Evolutionary conservation across 1,284 basidiomycete species (phyloP).

Genomic region (Paramarasmius palmivorus): DNA sequence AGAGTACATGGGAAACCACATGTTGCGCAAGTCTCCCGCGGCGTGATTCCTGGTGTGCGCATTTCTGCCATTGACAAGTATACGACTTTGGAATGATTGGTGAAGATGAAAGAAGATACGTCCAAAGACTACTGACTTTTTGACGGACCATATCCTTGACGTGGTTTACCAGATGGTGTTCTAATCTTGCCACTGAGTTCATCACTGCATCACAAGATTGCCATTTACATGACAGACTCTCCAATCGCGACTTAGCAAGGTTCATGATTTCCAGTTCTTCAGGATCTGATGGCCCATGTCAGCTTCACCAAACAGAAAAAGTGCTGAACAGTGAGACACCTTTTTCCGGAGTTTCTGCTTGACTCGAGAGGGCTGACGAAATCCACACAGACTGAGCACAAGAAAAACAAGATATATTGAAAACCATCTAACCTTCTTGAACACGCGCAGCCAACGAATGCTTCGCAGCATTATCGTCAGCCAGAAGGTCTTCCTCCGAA

Average conservation of each 20-base stretch:
- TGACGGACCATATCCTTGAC: conserved; percentile 27
- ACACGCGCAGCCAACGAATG: neutral
- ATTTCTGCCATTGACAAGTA: conserved; percentile 50
- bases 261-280: conserved; percentile 40
- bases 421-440: neutral
- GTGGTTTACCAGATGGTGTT: conserved; percentile 54
- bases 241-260: conserved; percentile 47
- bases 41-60: conserved; percentile 36
- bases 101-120: neutral
- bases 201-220: conserved; percentile 51
- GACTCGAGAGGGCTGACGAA: neutral
- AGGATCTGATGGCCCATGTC: conserved; percentile 31
- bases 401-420: neutral
- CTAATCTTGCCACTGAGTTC: conserved; percentile 51
- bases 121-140: conserved; percentile 8
- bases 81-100: conserved; percentile 25
- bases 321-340: conserved; percentile 3
- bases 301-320: conserved; percentile 15
- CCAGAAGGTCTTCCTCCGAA: neutral
- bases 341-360: neutral
- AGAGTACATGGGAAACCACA: conserved; percentile 43
- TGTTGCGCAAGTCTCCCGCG: conserved; percentile 37
- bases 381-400: neutral
- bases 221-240: conserved; percentile 58
- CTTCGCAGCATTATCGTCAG: neutral